Base-by-base conservation (phyloP, 768 basidiomycete species). In the Lactarius evosmus region DNA sequence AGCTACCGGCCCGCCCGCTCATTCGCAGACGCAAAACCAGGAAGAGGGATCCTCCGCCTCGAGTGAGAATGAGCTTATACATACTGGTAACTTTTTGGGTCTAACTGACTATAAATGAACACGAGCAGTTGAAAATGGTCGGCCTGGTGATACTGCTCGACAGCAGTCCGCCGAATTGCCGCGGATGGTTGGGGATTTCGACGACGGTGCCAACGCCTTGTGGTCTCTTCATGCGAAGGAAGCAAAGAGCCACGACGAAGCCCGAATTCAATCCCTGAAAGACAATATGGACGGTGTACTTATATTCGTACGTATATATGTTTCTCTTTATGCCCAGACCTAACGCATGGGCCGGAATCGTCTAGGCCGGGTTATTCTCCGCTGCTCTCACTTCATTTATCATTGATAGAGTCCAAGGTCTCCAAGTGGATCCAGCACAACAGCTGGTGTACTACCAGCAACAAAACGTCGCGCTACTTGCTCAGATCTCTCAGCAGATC, bases 181-280 rank as follows among this genome's bases (percentile, higher is more conserved):
- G 6, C 40, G 19, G 40, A 41, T 41, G 40, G 40, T 41, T n/a
- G 40, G 40, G 7, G 60, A 61, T 30, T 74, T 75, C 57, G 74
- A 75, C 68, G 76, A 76, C 49, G 75, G 75, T 29, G 76, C 77
- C 3, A 72, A 73, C 32, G 72, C 72, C n/a, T 70, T 79, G 27
- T 78, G 77, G 78, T 75, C 74, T 7, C 67, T 75, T 4, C 78
- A 77, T 64, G 61, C 75, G 9, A n/a, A 44, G 19, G 41, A 44
- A 44, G 41, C 41, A 44, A 44, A 44, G 19, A 44, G n/a, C 41
- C 41, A 44, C 41, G 41, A 44, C 7, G 41, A 44, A n/a, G 41
- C 41, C 19, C 41, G 41, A n/a, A 44, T 44, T 11, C 41, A 44
- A 9, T 44, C 41, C 7, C n/a, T 44, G n/a, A 44, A 44, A 44